Evolutionary conservation across 805 yeast genomes (phyloP), one percentile per base, ranked within the genome.

Genomic region (Candida schatavii): DNA sequence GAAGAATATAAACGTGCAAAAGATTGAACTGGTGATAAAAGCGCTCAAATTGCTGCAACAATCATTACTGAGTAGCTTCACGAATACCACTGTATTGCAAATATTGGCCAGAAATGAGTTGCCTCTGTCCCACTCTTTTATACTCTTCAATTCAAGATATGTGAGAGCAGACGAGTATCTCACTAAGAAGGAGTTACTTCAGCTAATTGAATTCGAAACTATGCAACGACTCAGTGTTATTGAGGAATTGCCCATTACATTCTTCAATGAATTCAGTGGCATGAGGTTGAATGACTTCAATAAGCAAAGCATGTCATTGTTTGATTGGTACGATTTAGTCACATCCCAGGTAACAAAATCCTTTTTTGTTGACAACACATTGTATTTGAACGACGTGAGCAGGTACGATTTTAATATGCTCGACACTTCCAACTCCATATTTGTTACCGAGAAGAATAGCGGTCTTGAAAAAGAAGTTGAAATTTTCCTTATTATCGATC

Each of bases 401-500:
- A 64, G 85, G 46, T 66, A 66, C 48, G 79, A 77, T 47, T 61
- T 80, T 30, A 52, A 63, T 10, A 52, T 62, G 3, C 50, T 68
- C 40, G 55, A 59, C 23, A 45, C 46, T 32, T 48, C 55, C 5
- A 61, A 64, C 42, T 47, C 67, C 1, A 44, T 68, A 25, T 57
- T 51, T 27, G 41, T 66, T 10, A 34, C 46, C 0, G 53, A 50
- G 7, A 46, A 50, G 46, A 7, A 7, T 23, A 5, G 27, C 6
- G 5, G 15, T 14, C 44, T 48, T 5, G 48, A 48, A 1, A 45
- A 49, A 0, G 59, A 62, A 14, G 56, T 88, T 17, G 84, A 84
- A 46, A 53, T 89, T 3, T 59, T 77, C 3, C 65, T 85, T 0
- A 61, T 85, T 1, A 53, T 87, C 30, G 89, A 93, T 56, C 97